Base-by-base conservation (phyloP, 495 filamentous ascomycete genomes). In the Hypoxylon trugodes region DNA sequence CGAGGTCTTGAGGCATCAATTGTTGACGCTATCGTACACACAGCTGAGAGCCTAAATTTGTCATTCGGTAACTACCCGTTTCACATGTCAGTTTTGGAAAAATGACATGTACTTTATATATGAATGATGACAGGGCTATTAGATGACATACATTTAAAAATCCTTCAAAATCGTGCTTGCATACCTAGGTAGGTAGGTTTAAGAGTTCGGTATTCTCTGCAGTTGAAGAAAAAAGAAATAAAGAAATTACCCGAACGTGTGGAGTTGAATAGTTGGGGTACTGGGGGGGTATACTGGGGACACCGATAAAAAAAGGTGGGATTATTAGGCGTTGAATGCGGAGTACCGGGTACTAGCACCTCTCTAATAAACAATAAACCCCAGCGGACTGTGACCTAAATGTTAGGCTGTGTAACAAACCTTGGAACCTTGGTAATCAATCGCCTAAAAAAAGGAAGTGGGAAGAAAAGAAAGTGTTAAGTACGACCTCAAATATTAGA, bases 201-300 rank as follows among this genome's bases (percentile, higher is more conserved):
- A n/a, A n/a, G n/a, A 49, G 48, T 6, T 42, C 36, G 56, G 56
- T 40, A 60, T 8, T 38, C 40, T 47, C 50, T 42, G 25, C 12
- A 38, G 25, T 49, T 25, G 16, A 36, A 22, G 35, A 41, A 21
- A 26, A 21, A 36, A 22, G 35, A 41, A 21, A 26, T 10, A 19
- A 45, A 19, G 30, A 51, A 56, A 64, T 68, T 68, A 64, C 60
- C 59, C 65, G 65, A 68, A 52, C 18, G 37, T 65, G 65, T 59
- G 60, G 65, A 60, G 65, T 48, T 63, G 48, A 52, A 40, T 51
- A 67, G 41, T 67, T 67, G 64, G 64, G 59, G 64, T 58, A 67
- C 64, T 54, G 59, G 58, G 49, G 52, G 22, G 19, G 6, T 10
- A 50, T 12, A 12, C 28, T 49, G 19, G 41, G 41, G 37, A 51